phyloP scores from a whole-genome alignment of 2,329 filamentous ascomycete genomes.

The Trichoderma oligosporum region DNA sequence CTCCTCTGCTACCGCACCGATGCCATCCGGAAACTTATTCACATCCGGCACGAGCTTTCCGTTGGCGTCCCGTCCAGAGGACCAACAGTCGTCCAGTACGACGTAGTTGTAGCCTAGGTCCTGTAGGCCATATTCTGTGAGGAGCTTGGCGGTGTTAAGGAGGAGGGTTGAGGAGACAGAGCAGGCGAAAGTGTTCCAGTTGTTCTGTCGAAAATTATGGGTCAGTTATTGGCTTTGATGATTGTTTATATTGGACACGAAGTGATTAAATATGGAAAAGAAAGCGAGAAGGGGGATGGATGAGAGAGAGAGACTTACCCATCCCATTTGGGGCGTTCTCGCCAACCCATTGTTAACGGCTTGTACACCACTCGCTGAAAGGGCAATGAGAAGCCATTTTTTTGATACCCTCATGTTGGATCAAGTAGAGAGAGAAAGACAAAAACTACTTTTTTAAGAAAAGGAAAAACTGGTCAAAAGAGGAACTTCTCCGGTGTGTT shows the following conservation, averaged over 20 bases:
- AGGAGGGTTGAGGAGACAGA: slow-evolving; percentile 22
- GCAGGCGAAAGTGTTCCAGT: slow-evolving; percentile 20
- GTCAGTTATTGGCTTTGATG: not conserved
- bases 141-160: slow-evolving; percentile 23
- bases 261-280: not conserved
- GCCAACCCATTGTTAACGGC: slow-evolving; percentile 15
- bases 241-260: too few species aligned
- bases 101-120: slow-evolving; percentile 31
- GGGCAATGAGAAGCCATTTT: slow-evolving; percentile 1
- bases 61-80: slow-evolving; percentile 26
- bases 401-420: not conserved
- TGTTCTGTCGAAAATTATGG: slow-evolving; percentile 17
- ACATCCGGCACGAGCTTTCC: slow-evolving; percentile 31
- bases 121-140: slow-evolving; percentile 27
- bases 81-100: slow-evolving; percentile 37
- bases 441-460: not conserved
- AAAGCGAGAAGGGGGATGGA: too few species aligned
- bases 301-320: not conserved
- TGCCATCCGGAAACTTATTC: slow-evolving; percentile 36
- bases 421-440: not conserved
- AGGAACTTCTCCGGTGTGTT: too few species aligned
- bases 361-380: not conserved
- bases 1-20: slow-evolving; percentile 34
- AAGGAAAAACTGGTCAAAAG: not conserved
- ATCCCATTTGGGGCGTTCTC: slow-evolving; percentile 20